Base-by-base conservation (phyloP, 805 yeast genomes). In the Saccharomycopsis olivae region DNA sequence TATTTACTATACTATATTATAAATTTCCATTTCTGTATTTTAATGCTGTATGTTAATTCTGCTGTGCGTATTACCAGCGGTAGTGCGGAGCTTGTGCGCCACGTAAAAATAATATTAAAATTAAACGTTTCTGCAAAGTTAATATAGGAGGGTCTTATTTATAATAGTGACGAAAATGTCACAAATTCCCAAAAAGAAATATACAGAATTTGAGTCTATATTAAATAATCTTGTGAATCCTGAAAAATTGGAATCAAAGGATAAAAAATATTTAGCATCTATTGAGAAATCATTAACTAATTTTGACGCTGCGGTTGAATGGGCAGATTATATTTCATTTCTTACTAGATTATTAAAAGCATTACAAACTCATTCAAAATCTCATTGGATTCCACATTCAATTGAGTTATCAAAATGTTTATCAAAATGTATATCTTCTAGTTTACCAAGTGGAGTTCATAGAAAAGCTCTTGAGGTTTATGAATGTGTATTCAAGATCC, bases 291-390 rank as follows among this genome's bases (percentile, higher is more conserved):
- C 92, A 0, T 63, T 92, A 17, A 68, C 71, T 5, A 66, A 73
- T 15, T 89, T 89, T 62, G 95, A 85, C 38, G 62, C 82, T 2
- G 80, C 87, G 1, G 82, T 77, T 24, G 98, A 92, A 62, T 92
- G 99, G 99, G 97, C 98, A 11, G 98, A 92, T 56, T 87, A 89
- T 56, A 92, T 92, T 41, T 80, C 96, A 17, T 88, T 85, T 55
- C 64, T 94, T 33, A 77, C 89, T 2, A 75, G 82, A 44, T 68
- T 94, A 4, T 75, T 77, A 43, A 84, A 86, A 55, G 78, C 94
- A 0, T 58, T 88, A 30, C 73, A 70, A 43, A 48, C 60, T 36
- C 41, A 54, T 49, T 53, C 58, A 25, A 58, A 56, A 10, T 56
- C 59, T 33, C 65, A 72, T 44, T 73, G 75, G 70, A 66, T 89